Base-by-base conservation (phyloP, 1,284 basidiomycete genomes). In the Gymnopus androsaceus region DNA sequence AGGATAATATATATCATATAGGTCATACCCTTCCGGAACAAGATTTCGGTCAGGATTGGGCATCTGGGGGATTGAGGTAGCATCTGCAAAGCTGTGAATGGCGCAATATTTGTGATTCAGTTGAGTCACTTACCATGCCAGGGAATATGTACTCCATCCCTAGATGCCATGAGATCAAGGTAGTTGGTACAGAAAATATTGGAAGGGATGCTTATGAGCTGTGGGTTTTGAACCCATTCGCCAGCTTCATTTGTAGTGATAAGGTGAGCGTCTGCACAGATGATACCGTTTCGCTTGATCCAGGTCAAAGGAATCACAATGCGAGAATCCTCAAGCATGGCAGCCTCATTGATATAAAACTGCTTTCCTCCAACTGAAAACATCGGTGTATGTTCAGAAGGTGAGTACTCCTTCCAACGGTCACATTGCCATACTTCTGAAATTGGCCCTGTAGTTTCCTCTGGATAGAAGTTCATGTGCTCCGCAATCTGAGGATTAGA, bases 371-470 rank as follows among this genome's bases (percentile, higher is more conserved):
- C 4, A 23, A 21, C 3, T 9, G 58, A 38, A 51, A 58, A 67
- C 64, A 67, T 67, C 12, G 68, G 68, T 1, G 64, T 67, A 2
- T 66, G 47, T 37, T 66, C 46, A 0, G 54, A 56, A 0, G 62
- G 60, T 2, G 50, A 44, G 50, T 57, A 65, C n/a, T 70, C 65
- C 48, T 60, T 58, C 65, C 65, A 67, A 2, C 60, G 58, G 19
- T 63, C 58, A 1, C 63, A 63, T 37, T 69, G 67, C 63, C 64
- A 70, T 0, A 63, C 63, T 42, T 70, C 69, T 0, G 64, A 65
- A 11, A 67, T 54, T 0, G 57, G 49, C 1, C 64, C 64, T 7
- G 48, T 45, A 2, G 57, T 54, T 31, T 63, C 63, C 46, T 67
- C 64, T 11, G 67, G 66, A 59, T 69, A 69, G 31, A 65, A 56